Percentiles rank a stretch among this genome's conserved stretches.
Conservation (phyloP, 2,329 filamentous ascomycete species). For the Monosporascus sp. region DNA sequence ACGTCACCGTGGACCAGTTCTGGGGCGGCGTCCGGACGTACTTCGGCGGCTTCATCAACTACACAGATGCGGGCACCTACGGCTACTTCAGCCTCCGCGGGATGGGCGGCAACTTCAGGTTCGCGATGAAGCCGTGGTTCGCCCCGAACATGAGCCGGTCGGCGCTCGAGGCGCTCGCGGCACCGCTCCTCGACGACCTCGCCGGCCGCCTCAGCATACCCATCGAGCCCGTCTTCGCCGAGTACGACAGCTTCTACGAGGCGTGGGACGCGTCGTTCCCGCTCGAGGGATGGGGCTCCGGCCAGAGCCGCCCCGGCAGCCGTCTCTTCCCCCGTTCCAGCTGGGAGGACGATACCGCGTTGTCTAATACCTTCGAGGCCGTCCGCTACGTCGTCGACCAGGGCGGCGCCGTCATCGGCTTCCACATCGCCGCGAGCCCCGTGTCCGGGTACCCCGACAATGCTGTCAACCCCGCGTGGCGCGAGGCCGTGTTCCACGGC, state of each 20-base stretch:
- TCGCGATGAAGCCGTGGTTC: slow-evolving; percentile 27
- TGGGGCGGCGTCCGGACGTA: slow-evolving; percentile 25
- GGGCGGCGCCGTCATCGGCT: slow-evolving; percentile 25
- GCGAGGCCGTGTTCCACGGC: slow-evolving; percentile 23
- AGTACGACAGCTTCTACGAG: slow-evolving; percentile 34
- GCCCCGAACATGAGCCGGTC: slow-evolving; percentile 20
- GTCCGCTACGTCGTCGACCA: slow-evolving; percentile 27
- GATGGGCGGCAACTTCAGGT: slow-evolving; percentile 15
- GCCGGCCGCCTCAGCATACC: slow-evolving; percentile 23
- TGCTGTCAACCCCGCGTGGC: slow-evolving; percentile 34
- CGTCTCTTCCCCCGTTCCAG: slow-evolving; percentile 36
- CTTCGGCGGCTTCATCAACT: slow-evolving; percentile 24
- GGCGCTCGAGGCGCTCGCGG: slow-evolving; percentile 20
- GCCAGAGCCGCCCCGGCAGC: slow-evolving; percentile 27
- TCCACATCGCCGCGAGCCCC: slow-evolving; percentile 19
- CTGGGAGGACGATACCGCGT: slow-evolving; percentile 28
- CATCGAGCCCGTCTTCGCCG: slow-evolving; percentile 31
- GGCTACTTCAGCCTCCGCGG: slow-evolving; percentile 24
- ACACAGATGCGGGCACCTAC: slow-evolving; percentile 29
- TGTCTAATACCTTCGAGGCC: slow-evolving; percentile 26
- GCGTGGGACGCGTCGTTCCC: slow-evolving; percentile 21
- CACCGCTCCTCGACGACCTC: slow-evolving; percentile 22
- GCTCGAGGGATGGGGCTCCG: slow-evolving; percentile 22
- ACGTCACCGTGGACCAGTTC: slow-evolving; percentile 25
- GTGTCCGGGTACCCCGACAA: slow-evolving; percentile 24